phyloP scores from a whole-genome alignment of 345 rosid species.

The Boechera stricta region DNA sequence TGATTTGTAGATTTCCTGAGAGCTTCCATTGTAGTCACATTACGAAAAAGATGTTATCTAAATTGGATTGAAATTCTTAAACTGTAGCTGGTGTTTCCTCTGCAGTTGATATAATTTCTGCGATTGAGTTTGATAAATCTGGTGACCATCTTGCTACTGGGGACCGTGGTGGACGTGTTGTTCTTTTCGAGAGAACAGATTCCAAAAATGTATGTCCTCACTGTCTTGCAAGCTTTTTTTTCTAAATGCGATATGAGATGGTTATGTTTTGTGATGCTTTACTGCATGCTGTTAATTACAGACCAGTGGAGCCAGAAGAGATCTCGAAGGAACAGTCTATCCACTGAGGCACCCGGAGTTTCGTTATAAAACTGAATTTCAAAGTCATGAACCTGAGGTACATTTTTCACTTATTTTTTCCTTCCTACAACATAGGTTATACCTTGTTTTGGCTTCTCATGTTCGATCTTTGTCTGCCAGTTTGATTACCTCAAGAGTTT shows the following conservation, averaged over 20 bases:
- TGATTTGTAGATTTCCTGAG: background rate
- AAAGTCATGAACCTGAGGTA: constrained; percentile 99
- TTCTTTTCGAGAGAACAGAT: constrained; percentile 44
- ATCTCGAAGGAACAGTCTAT: constrained; percentile 66
- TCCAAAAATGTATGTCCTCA: constrained; percentile 17
- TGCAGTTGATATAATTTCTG: constrained; percentile 61
- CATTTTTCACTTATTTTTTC: background rate
- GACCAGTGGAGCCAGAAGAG: constrained; percentile 37
- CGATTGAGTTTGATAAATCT: constrained; percentile 56
- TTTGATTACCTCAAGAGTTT: constrained; percentile 99
- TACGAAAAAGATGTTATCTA: background rate
- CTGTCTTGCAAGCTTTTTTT: background rate
- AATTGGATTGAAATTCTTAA: constrained; percentile 29
- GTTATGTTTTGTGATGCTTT: constrained; percentile 29
- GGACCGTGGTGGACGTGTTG: constrained; percentile 48
- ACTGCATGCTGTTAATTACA: constrained; percentile 7
- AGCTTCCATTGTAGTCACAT: background rate
- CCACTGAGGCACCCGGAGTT: constrained; percentile 84
- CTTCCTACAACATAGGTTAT: background rate
- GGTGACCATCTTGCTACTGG: constrained; percentile 59
- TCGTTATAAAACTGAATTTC: constrained; percentile 95
- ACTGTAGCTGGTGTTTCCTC: constrained; percentile 40
- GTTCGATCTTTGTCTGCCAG: constrained; percentile 48
- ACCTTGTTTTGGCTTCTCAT: constrained; percentile 12
- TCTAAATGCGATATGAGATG: background rate